Evolutionary conservation across 768 basidiomycete genomes (phyloP), one percentile per base, ranked within the genome.

Genomic region (Plicaturopsis crispa): DNA sequence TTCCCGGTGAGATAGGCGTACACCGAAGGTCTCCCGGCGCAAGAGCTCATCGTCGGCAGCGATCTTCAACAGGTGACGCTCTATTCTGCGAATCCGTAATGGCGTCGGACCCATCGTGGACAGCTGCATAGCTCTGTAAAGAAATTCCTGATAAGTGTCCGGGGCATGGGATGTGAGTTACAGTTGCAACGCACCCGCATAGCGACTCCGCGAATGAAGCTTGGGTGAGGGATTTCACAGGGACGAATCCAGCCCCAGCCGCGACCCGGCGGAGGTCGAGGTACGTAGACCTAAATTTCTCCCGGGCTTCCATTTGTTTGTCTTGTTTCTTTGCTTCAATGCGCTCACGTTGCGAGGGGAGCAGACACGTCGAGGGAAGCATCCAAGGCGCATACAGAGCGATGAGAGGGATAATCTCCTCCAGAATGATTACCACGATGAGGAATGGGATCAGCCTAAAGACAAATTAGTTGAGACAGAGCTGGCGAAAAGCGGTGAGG

Each of bases 361-460:
- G 72, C 39, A 91, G 70, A 52, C 87, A 90, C 0, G 89, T 91
- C 3, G 87, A 90, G 1, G 89, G 89, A 19, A 92, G 75, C 64
- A 88, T 71, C 52, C 73, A 75, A 2, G 89, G 89, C n/a, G 75
- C 79, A 51, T 86, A 91, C 43, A 92, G 74, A 19, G 86, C 86
- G 44, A 90, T 74, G 44, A 92, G 69, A 11, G 89, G 89, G 39
- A 92, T 74, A 23, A 84, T 54, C 57, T 92, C 89, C 56, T 92
- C 89, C 1, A 87, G 63, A 11, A 90, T 55, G 19, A 86, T 54
- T 20, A 87, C 70, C 42, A 89, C 75, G 48, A 85, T 48, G 6
- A 88, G 52, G 61, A 91, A 92, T 0, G 89, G 89, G 3, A 89
- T 62, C 26, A 91, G 71, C 62, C 86, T 84, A 33, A 31, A 43